phyloP scores from a whole-genome alignment of 257 asterid genomes.

The Solanum lignicaule region DNA sequence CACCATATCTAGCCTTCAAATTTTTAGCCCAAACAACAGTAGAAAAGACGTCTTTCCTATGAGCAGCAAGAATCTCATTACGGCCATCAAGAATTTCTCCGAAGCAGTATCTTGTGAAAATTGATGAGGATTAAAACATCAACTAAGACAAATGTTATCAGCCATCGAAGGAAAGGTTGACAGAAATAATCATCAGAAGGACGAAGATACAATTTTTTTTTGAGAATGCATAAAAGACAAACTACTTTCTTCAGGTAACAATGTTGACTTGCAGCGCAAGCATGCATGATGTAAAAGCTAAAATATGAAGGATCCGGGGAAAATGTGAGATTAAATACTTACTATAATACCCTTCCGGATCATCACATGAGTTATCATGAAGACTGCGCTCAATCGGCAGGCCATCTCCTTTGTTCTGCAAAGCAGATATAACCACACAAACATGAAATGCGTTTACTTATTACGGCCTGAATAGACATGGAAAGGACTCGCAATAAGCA shows the following conservation, averaged over 20 bases:
- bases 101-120: constrained; percentile 61
- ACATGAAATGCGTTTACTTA: background rate
- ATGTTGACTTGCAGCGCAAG: background rate
- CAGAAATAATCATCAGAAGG: background rate
- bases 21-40: constrained; percentile 91
- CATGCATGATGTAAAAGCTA: background rate
- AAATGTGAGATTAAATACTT: constrained; percentile 19
- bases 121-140: background rate
- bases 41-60: constrained; percentile 93
- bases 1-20: constrained; percentile 62
- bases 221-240: too few relatives aligned
- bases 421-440: too few relatives aligned
- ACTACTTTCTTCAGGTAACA: background rate
- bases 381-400: constrained; percentile 33
- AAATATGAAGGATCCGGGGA: background rate
- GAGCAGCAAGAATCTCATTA: constrained; percentile 44
- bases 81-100: constrained; percentile 88
- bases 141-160: background rate
- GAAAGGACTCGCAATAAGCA: background rate
- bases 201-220: too few relatives aligned
- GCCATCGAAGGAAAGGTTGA: background rate
- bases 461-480: background rate
- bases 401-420: background rate
- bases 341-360: background rate
- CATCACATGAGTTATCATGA: too few relatives aligned